These are phyloP conservation scores for Cladophialophora exuberans DNA, from an alignment of 2,329 filamentous ascomycete genomes.

Conservation along the genomic window DNA sequence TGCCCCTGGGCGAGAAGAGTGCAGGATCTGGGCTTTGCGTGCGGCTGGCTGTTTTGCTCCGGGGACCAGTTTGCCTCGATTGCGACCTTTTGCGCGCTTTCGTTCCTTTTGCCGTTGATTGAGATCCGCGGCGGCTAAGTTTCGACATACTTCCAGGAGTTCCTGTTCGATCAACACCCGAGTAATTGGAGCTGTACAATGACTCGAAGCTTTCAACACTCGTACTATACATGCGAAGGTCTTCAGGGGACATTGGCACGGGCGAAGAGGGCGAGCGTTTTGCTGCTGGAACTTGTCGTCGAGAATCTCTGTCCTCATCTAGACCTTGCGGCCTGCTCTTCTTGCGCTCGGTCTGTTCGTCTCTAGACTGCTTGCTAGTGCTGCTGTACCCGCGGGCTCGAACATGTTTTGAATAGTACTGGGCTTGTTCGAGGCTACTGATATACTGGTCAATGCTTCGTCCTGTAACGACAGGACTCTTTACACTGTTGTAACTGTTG, in stretches of 20 bases:
- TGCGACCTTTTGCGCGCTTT: slow-evolving; percentile 43
- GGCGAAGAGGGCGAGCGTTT: slow-evolving; percentile 92
- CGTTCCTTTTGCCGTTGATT: slow-evolving; percentile 25
- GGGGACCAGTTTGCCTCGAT: slow-evolving; percentile 35
- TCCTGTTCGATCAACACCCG: slow-evolving; percentile 36
- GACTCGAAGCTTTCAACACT: slow-evolving; percentile 53
- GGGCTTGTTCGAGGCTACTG: slow-evolving; percentile 79
- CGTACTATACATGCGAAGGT: slow-evolving; percentile 57
- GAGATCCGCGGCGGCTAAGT: slow-evolving; percentile 25
- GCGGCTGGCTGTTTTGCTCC: slow-evolving; percentile 38
- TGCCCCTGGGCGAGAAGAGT: slow-evolving; percentile 53
- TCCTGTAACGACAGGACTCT: slow-evolving; percentile 62
- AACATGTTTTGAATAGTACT: slow-evolving; percentile 61
- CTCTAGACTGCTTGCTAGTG: slow-evolving; percentile 28
- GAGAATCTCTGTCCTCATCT: slow-evolving; percentile 68
- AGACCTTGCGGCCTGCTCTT: slow-evolving; percentile 57
- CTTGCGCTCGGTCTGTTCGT: slow-evolving; percentile 52
- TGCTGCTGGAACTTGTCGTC: slow-evolving; percentile 71
- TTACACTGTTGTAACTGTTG: slow-evolving; percentile 50
- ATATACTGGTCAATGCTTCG: slow-evolving; percentile 82
- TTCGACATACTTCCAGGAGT: slow-evolving; percentile 24
- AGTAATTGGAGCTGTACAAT: slow-evolving; percentile 47
- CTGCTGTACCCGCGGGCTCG: slow-evolving; percentile 51
- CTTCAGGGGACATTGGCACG: slow-evolving; percentile 91
- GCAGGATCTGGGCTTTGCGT: slow-evolving; percentile 43